Percentiles rank a stretch among this genome's conserved stretches.
Conservation (phyloP, 306 rosid genomes). For the Ormosia emarginata region DNA sequence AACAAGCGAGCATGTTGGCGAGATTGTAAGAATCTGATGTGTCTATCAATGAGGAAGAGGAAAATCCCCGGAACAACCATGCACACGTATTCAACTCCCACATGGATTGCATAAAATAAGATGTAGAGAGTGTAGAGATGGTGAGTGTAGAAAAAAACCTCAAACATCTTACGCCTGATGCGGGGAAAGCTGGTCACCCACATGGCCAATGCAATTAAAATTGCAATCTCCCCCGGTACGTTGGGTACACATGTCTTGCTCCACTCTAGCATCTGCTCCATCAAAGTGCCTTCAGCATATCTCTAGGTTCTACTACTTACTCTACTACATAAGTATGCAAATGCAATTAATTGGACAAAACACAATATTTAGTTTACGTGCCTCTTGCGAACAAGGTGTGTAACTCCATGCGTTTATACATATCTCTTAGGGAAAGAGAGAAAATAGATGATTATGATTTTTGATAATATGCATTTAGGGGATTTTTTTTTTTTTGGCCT, state of each 20-base stretch:
- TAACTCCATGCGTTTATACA: too few species aligned
- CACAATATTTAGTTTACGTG: too few species aligned
- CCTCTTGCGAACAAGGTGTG: too few species aligned
- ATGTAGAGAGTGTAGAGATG: slow-evolving; percentile 55
- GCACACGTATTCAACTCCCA: slow-evolving; percentile 44
- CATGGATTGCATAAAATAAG: slow-evolving; percentile 61
- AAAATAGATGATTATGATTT: too few species aligned
- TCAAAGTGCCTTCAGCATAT: not conserved
- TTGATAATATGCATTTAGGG: too few species aligned
- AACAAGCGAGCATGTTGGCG: slow-evolving; percentile 31
- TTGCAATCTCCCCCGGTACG: slow-evolving; percentile 59
- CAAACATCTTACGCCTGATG: slow-evolving; percentile 57
- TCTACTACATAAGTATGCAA: too few species aligned
- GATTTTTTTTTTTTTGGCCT: too few species aligned
- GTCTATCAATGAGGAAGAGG: slow-evolving; percentile 65
- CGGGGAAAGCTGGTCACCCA: slow-evolving; percentile 53
- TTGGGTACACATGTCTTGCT: slow-evolving; percentile 49
- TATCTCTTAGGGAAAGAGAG: too few species aligned
- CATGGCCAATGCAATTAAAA: slow-evolving; percentile 41
- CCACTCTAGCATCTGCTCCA: slow-evolving; percentile 45
- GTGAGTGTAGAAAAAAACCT: slow-evolving; percentile 73
- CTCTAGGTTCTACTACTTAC: too few species aligned
- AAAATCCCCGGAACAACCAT: slow-evolving; percentile 64
- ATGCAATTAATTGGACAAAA: too few species aligned
- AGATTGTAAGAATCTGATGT: slow-evolving; percentile 62